phyloP scores from a whole-genome alignment of 179 eudicot genomes.

The Beta corolliflora region DNA sequence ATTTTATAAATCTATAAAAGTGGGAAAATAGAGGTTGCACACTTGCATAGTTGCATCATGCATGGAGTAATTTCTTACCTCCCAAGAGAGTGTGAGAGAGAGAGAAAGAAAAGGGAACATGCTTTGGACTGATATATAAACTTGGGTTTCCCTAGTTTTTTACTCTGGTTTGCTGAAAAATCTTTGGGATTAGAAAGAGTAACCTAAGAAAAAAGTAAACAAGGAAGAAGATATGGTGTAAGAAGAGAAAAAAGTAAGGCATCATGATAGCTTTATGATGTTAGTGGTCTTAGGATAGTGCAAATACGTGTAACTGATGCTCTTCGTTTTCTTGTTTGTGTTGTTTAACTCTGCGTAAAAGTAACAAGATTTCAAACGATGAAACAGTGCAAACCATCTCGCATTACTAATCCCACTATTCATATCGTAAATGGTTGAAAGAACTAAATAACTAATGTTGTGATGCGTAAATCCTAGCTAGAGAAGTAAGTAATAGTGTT shows the following conservation, averaged over 20 bases:
- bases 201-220: background rate
- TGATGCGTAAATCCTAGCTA: too few relatives aligned
- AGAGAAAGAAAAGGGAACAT: background rate
- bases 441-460: too few relatives aligned
- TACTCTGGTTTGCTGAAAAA: background rate
- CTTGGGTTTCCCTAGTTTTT: background rate
- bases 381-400: background rate
- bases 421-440: too few relatives aligned
- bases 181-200: background rate
- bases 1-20: background rate
- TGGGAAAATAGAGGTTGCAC: background rate
- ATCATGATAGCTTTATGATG: background rate
- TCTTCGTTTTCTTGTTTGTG: background rate
- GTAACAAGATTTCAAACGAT: background rate
- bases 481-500: too few relatives aligned
- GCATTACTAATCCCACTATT: too few relatives aligned
- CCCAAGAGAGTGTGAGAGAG: too few relatives aligned
- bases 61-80: too few relatives aligned
- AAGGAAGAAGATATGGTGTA: background rate
- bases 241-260: background rate
- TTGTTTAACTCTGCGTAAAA: background rate
- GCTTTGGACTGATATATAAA: conserved; percentile 1
- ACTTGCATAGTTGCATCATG: background rate
- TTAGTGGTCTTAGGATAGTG: conserved; percentile 2
- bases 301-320: conserved; percentile 1